phyloP scores from a whole-genome alignment of 1,139 yeast species.

The Groenewaldozyma sp. region DNA sequence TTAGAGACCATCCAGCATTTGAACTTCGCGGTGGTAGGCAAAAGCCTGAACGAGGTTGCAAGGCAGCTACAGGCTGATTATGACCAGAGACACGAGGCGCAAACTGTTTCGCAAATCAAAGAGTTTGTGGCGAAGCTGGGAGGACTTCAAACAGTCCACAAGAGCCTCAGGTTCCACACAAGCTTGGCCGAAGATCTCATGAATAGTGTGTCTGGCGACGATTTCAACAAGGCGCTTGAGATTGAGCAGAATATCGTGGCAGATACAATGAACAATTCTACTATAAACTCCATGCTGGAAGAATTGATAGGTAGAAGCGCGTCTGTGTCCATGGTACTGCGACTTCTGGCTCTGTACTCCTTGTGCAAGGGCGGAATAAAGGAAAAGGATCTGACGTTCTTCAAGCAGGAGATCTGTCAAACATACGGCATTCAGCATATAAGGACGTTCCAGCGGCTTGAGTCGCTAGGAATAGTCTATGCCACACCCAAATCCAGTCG shows the following conservation, averaged over 20 bases:
- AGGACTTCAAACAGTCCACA: constrained; percentile 58
- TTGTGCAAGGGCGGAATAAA: constrained; percentile 57
- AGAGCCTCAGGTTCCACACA: constrained; percentile 65
- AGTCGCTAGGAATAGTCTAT: constrained; percentile 33
- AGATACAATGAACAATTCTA: constrained; percentile 45
- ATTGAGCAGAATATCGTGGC: constrained; percentile 68
- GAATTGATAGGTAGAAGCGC: constrained; percentile 41
- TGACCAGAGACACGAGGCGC: constrained; percentile 50
- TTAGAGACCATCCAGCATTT: constrained; percentile 48
- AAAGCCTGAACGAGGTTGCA: constrained; percentile 61
- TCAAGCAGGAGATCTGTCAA: constrained; percentile 44
- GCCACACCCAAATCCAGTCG: constrained; percentile 11
- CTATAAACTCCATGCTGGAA: constrained; percentile 40
- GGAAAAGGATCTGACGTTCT: constrained; percentile 44
- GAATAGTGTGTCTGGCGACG: constrained; percentile 39
- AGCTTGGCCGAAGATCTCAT: constrained; percentile 62
- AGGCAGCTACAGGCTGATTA: constrained; percentile 60
- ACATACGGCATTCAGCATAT: constrained; percentile 50
- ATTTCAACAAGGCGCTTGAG: constrained; percentile 50
- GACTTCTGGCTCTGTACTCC: constrained; percentile 46
- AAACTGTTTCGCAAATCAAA: constrained; percentile 57
- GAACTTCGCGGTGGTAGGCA: constrained; percentile 77
- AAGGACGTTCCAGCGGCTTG: constrained; percentile 32
- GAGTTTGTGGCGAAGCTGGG: constrained; percentile 64
- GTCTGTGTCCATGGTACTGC: constrained; percentile 35